phyloP scores from a whole-genome alignment of 768 basidiomycete species.

The Termitomyces sp. region DNA sequence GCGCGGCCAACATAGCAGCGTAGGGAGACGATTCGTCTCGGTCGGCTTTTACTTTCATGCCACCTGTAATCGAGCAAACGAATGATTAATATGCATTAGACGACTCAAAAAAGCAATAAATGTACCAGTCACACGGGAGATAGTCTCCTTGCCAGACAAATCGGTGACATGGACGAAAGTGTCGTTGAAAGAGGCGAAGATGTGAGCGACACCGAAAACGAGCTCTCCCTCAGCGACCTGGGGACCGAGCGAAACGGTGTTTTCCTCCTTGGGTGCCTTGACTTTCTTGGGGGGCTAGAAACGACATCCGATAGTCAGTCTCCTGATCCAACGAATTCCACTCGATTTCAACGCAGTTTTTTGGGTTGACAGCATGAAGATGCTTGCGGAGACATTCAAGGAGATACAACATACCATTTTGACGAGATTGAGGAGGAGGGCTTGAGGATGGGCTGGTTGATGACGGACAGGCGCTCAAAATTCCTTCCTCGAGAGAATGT shows the following conservation, averaged over 20 bases:
- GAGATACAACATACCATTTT: constrained; percentile 35
- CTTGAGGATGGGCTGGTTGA: constrained; percentile 32
- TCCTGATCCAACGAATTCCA: constrained; percentile 43
- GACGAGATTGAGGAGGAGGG: constrained; percentile 22
- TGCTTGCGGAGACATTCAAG: neutral
- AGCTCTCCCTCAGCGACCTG: constrained; percentile 95
- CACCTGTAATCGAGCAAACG: constrained; percentile 46
- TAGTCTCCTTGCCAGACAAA: constrained; percentile 98
- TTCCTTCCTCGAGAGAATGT: neutral
- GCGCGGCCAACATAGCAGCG: constrained; percentile 97
- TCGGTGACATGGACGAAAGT: constrained; percentile 99
- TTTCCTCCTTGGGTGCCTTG: constrained; percentile 76
- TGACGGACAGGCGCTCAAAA: constrained; percentile 17
- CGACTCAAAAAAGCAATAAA: constrained; percentile 2
- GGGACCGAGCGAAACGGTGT: constrained; percentile 88
- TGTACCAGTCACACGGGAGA: constrained; percentile 94
- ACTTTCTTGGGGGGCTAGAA: constrained; percentile 79
- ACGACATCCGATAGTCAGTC: constrained; percentile 12
- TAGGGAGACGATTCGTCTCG: constrained; percentile 98
- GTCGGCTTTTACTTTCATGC: constrained; percentile 99
- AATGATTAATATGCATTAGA: neutral
- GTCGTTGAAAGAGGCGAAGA: constrained; percentile 99
- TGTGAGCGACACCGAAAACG: constrained; percentile 98
- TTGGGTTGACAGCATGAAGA: neutral
- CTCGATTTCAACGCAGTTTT: constrained; percentile 1